phyloP scores from a whole-genome alignment of 306 rosid genomes.

The Fagus sylvatica region DNA sequence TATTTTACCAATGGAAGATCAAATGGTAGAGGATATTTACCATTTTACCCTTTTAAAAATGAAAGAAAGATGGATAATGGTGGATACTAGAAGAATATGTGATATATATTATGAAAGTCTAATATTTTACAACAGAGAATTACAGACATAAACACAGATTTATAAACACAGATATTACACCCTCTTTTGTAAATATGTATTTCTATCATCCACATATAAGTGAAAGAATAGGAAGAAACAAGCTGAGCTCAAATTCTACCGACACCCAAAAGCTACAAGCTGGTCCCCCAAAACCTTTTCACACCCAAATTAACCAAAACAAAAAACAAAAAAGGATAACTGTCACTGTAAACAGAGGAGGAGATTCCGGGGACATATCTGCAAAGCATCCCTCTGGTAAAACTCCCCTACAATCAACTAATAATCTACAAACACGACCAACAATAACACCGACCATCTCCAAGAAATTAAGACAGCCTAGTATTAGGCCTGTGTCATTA shows the following conservation, averaged over 20 bases:
- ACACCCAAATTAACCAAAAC: constrained; percentile 25
- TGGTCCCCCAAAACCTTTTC: constrained; percentile 63
- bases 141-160: constrained; percentile 27
- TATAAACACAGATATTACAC: constrained; percentile 30
- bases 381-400: constrained; percentile 77
- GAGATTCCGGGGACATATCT: constrained; percentile 79
- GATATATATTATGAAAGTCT: constrained; percentile 11
- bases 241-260: constrained; percentile 82
- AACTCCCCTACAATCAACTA: constrained; percentile 31
- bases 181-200: constrained; percentile 20
- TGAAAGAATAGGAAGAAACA: constrained; percentile 65
- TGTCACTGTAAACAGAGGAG: constrained; percentile 36
- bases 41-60: no score
- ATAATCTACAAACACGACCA: neutral
- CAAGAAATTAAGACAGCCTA: no score
- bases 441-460: neutral
- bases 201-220: constrained; percentile 26
- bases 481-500: constrained; percentile 54
- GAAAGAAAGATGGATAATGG: neutral
- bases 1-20: no score
- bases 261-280: constrained; percentile 79
- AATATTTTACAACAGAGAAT: constrained; percentile 35
- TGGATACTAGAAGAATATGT: neutral
- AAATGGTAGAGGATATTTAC: no score
- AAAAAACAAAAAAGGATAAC: neutral